Conservation (phyloP, 306 rosid species). For the Herpetospermum pedunculosum region DNA sequence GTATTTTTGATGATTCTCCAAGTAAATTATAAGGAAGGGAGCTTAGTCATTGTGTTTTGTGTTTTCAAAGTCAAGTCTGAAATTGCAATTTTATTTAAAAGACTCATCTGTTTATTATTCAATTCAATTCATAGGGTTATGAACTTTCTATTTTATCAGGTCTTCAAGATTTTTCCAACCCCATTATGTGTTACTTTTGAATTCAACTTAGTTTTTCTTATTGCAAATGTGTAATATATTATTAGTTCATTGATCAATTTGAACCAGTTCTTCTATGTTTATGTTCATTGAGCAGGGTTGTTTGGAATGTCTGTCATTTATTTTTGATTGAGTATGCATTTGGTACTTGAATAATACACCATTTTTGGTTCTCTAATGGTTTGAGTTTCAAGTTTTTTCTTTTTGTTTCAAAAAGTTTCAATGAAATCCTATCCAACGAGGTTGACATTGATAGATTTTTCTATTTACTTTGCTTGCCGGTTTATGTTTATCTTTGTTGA, state of each 20-base stretch:
- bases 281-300: neutral
- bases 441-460: no score
- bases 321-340: no score
- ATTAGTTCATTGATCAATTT: neutral
- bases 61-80: constrained; percentile 3
- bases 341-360: no score
- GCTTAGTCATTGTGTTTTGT: constrained; percentile 3
- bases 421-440: no score
- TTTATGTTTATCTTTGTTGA: no score
- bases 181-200: neutral
- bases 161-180: neutral
- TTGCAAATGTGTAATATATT: neutral
- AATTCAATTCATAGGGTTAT: neutral
- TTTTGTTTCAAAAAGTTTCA: no score
- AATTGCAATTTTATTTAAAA: neutral
- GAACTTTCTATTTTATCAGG: neutral
- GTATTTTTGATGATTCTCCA: neutral
- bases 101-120: neutral
- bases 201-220: neutral
- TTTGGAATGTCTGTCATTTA: neutral
- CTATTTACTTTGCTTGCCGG: no score
- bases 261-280: neutral
- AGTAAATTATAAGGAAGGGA: constrained; percentile 9
- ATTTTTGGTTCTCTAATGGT: no score
- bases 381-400: no score